These are phyloP conservation scores for Hordeum pubiflorum DNA, from an alignment of 202 grass and related monocot species.

Conservation along the genomic window DNA sequence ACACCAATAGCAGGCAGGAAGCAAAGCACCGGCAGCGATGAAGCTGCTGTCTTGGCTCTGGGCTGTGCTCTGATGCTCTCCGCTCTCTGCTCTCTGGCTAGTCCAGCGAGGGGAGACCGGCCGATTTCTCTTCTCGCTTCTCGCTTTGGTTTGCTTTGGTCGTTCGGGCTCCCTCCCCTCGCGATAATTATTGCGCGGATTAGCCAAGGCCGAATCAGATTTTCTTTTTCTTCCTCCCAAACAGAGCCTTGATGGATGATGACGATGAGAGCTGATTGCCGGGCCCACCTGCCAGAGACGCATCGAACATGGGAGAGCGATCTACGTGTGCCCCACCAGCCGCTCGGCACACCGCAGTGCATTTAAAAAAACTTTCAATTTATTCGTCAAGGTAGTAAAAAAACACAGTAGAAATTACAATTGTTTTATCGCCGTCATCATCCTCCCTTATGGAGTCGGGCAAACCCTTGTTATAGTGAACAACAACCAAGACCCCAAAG, in stretches of 20 bases:
- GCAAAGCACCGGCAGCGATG: not conserved
- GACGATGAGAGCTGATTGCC: not conserved
- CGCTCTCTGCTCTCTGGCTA: not conserved
- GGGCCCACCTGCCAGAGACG: not conserved
- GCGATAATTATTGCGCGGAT: not conserved
- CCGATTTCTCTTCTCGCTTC: not conserved
- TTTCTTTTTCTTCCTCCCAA: not conserved
- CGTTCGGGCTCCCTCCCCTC: not conserved
- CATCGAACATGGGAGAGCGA: not conserved
- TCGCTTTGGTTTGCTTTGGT: not conserved
- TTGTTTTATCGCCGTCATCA: too few species aligned
- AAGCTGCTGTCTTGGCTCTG: not conserved
- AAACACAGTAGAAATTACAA: too few species aligned
- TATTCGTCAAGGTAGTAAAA: too few species aligned
- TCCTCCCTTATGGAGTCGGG: too few species aligned
- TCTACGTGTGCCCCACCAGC: not conserved
- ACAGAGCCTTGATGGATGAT: not conserved
- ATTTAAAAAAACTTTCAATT: too few species aligned
- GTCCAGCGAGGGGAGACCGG: conserved; percentile 1
- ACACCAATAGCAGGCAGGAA: not conserved
- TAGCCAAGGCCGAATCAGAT: not conserved
- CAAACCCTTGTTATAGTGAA: too few species aligned
- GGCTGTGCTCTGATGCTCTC: not conserved
- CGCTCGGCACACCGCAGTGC: not conserved
- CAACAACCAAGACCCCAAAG: too few species aligned